Conservation (phyloP, 2,329 filamentous ascomycete genomes). For the Aspergillus pseudoviridinutans region DNA sequence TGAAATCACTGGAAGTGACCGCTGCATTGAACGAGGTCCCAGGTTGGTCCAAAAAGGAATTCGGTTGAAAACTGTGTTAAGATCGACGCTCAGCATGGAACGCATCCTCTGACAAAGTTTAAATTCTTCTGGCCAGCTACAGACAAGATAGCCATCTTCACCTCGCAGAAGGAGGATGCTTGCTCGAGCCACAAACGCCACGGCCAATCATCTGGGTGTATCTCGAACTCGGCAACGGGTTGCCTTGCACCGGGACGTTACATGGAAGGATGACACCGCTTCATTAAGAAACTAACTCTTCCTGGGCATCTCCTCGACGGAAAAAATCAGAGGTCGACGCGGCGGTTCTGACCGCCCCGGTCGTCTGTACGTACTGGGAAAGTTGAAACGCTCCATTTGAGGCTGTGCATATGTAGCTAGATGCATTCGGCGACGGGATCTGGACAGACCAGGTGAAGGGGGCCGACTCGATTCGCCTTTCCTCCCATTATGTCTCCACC, state of each 20-base stretch:
- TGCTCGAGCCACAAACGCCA: background rate
- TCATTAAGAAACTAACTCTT: constrained; percentile 2
- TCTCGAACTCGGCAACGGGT: background rate
- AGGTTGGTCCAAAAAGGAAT: background rate
- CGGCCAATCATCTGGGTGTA: background rate
- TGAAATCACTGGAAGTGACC: background rate
- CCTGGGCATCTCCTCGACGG: background rate
- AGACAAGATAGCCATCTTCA: background rate
- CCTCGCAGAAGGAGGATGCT: background rate
- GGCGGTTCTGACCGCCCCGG: background rate
- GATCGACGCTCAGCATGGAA: background rate
- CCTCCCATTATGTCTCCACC: background rate
- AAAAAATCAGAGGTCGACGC: background rate
- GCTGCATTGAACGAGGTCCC: background rate
- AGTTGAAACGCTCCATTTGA: constrained; percentile 2
- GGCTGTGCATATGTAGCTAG: constrained; percentile 7
- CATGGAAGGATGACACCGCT: constrained; percentile 3
- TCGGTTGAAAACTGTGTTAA: background rate
- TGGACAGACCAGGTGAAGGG: background rate
- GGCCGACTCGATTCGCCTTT: constrained; percentile 1
- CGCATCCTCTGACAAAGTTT: background rate
- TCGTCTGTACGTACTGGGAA: background rate
- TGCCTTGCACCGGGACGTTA: background rate
- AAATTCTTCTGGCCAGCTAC: background rate
- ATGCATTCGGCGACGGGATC: background rate